Evolutionary conservation across 2,329 filamentous ascomycete genomes (phyloP), one percentile per base, ranked within the genome.

Genomic region (Penicillium sp.): DNA sequence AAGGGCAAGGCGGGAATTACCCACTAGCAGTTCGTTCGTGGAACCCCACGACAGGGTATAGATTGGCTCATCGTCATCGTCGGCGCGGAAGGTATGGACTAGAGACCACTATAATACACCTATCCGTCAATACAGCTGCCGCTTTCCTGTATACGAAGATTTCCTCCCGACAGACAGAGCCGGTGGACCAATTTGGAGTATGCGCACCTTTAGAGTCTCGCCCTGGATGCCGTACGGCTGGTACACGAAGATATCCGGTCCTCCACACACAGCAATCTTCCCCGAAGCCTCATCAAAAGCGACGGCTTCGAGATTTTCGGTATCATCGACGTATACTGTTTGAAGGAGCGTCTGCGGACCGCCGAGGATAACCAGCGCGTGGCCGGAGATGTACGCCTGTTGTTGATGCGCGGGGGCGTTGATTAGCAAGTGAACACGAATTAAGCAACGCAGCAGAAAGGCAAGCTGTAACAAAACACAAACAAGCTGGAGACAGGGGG

Each of bases 321-420:
- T 75, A 57, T 88, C 82, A 63, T 95, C 87, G 64, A 93, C 84
- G 73, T 95, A 95, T 59, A 95, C 86, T 3, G 91, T 96, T 70
- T 98, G 93, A 29, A 95, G 72, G 55, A 96, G 81, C 47, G 81
- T 81, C 54, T 85, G 78, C 45, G 88, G 81, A 44, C 83, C 86
- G 64, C 82, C 81, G 59, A 97, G 83, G 62, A 98, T 85, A 46
- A 93, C 83, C 57, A 97, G 82, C 54, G 89, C 89, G 71, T 86
- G 88, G 63, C 92, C 92, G 52, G 88, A 93, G 58, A 96, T 87
- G 72, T 97, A 98, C 44, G 83, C 82, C 89, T 95, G 63, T 27
- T 39, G 38, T 47, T 43, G 42, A 50, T 27, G 48, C 50, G 55
- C 55, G 44, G 42, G 43, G 32, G 50, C 44, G 32, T 38, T 33